Evolutionary conservation across 2,329 filamentous ascomycete genomes (phyloP).

Genomic region (Plenodomus lindquistii): DNA sequence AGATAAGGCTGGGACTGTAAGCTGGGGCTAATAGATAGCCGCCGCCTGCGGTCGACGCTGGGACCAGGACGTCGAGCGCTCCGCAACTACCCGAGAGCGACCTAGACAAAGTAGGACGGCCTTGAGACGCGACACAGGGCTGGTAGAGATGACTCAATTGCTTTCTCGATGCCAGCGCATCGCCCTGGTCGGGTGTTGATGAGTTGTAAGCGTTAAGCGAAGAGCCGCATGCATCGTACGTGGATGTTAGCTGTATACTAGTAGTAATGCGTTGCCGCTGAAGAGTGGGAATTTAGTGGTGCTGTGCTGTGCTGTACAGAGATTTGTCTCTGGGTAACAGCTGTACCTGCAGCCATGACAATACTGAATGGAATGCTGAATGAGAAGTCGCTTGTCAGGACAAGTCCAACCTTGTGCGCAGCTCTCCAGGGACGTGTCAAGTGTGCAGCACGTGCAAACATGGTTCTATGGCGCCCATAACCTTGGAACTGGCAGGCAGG

Average conservation of each 20-base stretch:
- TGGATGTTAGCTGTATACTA: too few species aligned
- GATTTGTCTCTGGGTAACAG: too few species aligned
- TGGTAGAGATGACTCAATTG: neutral
- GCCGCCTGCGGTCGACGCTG: constrained; percentile 8
- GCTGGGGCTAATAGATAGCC: constrained; percentile 10
- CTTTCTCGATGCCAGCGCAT: neutral
- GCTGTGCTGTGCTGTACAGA: too few species aligned
- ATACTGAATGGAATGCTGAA: too few species aligned
- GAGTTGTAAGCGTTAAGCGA: constrained; percentile 3
- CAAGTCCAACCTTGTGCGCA: too few species aligned
- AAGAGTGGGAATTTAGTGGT: too few species aligned
- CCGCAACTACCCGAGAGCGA: constrained; percentile 19
- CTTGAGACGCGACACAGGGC: neutral
- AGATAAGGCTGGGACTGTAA: constrained; percentile 12
- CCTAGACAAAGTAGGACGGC: neutral
- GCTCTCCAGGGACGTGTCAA: neutral
- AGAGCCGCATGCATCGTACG: constrained; percentile 7
- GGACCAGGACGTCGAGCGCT: neutral
- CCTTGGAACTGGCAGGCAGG: neutral
- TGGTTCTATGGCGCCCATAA: neutral
- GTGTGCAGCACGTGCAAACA: too few species aligned
- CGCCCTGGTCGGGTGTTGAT: neutral
- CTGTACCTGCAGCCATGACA: too few species aligned
- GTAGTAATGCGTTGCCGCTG: constrained; percentile 3
- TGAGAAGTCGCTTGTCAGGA: too few species aligned